Evolutionary conservation across 2,329 filamentous ascomycete genomes (phyloP), one percentile per base, ranked within the genome.

Genomic region (Pyrenochaeta sp.): DNA sequence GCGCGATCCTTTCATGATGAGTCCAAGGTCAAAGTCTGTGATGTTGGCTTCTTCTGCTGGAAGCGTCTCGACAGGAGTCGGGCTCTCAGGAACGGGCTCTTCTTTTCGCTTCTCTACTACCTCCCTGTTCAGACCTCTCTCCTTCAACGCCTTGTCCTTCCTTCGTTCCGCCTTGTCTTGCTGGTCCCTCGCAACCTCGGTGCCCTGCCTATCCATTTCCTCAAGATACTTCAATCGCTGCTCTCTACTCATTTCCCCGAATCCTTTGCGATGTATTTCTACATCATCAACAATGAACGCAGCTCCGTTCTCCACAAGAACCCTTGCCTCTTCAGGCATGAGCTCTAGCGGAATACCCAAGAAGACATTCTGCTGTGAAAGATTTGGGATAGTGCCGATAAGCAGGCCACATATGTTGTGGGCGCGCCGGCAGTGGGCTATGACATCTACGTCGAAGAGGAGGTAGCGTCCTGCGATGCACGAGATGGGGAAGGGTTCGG

Each of bases 291-390:
- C 85, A 57, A 96, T 80, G 71, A 87, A 90, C 28, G 85, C 93
- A 58, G 85, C 82, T 46, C 83, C 84, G 58, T 86, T 87, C 56
- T 90, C 86, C 45, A 96, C 85, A 19, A 99, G 80, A 40, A 94
- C 74, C 53, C 85, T 82, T 3, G 87, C 92, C 76, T 99, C 94
- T 74, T 97, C 94, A 2, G 90, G 87, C 77, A 94, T 89, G 30
- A 99, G 79, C 76, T 96, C 88, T 18, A 97, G 75, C 3, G 94
- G 94, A 35, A 97, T 75, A 31, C 92, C 90, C 45, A 93, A 82
- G 68, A 97, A 97, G 44, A 96, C 82, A 74, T 96, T 97, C 73
- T 99, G 94, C 60, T 95, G 93, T 5, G 92, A 91, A 44, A 90
- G 87, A 72, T 97, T 92, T 2, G 94, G 93, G 20, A 96, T 84